phyloP scores from a whole-genome alignment of 305 asterid genomes.

The Rubia tinctorum region DNA sequence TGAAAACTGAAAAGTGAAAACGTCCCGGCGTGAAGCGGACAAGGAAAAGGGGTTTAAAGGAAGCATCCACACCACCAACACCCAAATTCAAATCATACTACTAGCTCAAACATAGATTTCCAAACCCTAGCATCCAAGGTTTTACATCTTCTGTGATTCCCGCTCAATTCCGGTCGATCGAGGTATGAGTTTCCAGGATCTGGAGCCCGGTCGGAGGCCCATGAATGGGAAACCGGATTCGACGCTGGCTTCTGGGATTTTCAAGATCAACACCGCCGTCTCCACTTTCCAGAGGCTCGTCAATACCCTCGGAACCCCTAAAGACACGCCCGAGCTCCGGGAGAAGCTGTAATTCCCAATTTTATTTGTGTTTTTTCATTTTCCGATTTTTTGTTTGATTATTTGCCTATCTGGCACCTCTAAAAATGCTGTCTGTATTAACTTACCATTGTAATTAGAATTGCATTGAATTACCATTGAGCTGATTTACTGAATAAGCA shows the following conservation, averaged over 20 bases:
- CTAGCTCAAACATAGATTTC: not conserved
- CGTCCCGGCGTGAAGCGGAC: constrained; percentile 7
- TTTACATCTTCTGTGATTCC: too few relatives aligned
- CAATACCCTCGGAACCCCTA: constrained; percentile 77
- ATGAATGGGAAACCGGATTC: constrained; percentile 42
- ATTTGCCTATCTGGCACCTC: not conserved
- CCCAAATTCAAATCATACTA: not conserved
- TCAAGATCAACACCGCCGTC: constrained; percentile 79
- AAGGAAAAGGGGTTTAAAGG: not conserved
- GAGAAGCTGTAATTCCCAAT: constrained; percentile 51
- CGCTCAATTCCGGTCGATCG: not conserved
- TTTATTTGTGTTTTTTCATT: not conserved
- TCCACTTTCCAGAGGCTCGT: constrained; percentile 78
- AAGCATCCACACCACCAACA: not conserved
- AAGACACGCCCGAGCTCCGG: constrained; percentile 77
- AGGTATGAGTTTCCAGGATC: constrained; percentile 9
- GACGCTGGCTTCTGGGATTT: constrained; percentile 72
- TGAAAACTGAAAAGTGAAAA: not conserved
- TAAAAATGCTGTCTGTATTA: not conserved
- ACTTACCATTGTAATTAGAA: not conserved
- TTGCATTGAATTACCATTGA: too few relatives aligned
- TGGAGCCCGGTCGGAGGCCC: constrained; percentile 14
- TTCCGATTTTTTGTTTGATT: constrained; percentile 10
- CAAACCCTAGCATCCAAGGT: not conserved
- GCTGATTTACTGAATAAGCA: not conserved